Evolutionary conservation across 2,329 filamentous ascomycete species (phyloP).

Genomic region (Endocalyx cinctus): DNA sequence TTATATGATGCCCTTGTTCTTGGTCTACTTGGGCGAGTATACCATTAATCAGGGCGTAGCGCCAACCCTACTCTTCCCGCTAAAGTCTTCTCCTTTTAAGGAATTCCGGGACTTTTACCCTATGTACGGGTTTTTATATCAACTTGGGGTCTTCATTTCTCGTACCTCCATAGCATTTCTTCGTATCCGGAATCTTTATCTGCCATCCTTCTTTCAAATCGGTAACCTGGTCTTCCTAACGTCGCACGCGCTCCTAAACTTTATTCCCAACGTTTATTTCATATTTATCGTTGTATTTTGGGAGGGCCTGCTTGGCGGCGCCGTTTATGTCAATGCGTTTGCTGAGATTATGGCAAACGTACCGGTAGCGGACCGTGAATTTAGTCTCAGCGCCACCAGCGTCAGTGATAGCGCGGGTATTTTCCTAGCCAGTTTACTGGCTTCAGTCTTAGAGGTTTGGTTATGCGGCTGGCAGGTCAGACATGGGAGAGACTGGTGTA

Average conservation of each 20-base stretch:
- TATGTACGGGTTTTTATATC: slow-evolving; percentile 91
- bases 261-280: slow-evolving; percentile 81
- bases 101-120: slow-evolving; percentile 88
- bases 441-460: slow-evolving; percentile 76
- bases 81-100: slow-evolving; percentile 69
- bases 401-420: slow-evolving; percentile 92
- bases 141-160: slow-evolving; percentile 91
- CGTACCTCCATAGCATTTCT: slow-evolving; percentile 86
- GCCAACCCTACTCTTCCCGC: slow-evolving; percentile 83
- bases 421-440: slow-evolving; percentile 78
- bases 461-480: slow-evolving; percentile 80
- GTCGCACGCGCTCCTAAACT: slow-evolving; percentile 71
- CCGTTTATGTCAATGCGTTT: slow-evolving; percentile 95
- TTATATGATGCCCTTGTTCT: slow-evolving; percentile 82
- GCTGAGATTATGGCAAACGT: slow-evolving; percentile 87
- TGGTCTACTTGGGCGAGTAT: slow-evolving; percentile 96
- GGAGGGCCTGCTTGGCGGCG: slow-evolving; percentile 86
- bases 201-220: slow-evolving; percentile 77
- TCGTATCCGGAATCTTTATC: slow-evolving; percentile 74
- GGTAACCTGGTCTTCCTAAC: slow-evolving; percentile 71
- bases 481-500: slow-evolving; percentile 75
- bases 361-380: slow-evolving; percentile 74
- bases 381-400: slow-evolving; percentile 82
- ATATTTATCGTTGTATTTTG: slow-evolving; percentile 84
- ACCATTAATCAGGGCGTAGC: slow-evolving; percentile 94